Base-by-base conservation (phyloP, 495 filamentous ascomycete genomes). In the Daldinia childiae region DNA sequence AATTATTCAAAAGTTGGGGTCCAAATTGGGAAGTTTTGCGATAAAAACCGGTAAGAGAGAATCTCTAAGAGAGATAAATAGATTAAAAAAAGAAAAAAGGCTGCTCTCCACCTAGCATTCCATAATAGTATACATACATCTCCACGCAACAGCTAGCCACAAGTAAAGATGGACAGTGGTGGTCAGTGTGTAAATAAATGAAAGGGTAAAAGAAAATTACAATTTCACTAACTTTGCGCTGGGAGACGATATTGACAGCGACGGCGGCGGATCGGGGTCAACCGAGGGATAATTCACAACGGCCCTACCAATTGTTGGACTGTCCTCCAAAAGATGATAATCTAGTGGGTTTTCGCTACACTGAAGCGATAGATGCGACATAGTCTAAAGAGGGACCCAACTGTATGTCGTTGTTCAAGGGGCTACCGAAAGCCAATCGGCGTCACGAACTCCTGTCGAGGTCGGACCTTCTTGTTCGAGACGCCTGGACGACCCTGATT, bases 301-400 rank as follows among this genome's bases (percentile, higher is more conserved):
- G 69, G 62, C 76, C 60, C 74, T 76, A 36, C 71, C 76, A 63
- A 78, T 74, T 59, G 70, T 78, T 61, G 75, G 74, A 68, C 66
- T 73, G 6, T 69, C 73, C 26, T 67, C 70, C 19, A 69, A 50
- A 50, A 66, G 30, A 36, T 76, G 51, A 61, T 77, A 76, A 75
- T 78, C 76, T 69, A 78, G 68, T 72, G 74, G 78, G 73, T 66
- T 75, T 72, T 81, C 69, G 73, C 77, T 76, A 73, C 66, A 74
- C 72, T 78, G 79, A 73, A 78, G 78, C 74, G 78, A 77, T 74
- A 79, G 78, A 77, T 83, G 82, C 78, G 82, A 84, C 82, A 84
- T 81, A 79, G 76, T 34, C 32, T 3, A 51, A 34, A 51, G 12
- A 66, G 34, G 15, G 59, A 64, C 60, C 43, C 26, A 27, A 4